Evolutionary conservation across 805 yeast species (phyloP).

Genomic region (Kodamaea restingae): DNA sequence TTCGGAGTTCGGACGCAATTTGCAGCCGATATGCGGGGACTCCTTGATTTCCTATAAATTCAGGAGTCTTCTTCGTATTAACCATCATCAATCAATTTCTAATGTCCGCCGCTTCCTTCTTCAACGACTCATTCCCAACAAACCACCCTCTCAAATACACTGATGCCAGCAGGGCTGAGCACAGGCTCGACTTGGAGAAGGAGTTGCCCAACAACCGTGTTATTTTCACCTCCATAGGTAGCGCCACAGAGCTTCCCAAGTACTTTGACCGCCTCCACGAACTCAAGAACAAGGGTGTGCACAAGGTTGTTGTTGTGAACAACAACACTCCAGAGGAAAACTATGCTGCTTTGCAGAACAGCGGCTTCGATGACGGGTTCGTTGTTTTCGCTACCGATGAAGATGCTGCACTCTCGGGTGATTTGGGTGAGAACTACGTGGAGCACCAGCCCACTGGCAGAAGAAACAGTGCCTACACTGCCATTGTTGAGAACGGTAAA

Average conservation of each 20-base stretch:
- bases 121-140: constrained; percentile 20
- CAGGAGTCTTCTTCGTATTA: neutral
- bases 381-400: constrained; percentile 16
- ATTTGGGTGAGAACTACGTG: constrained; percentile 13
- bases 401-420: constrained; percentile 10
- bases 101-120: constrained; percentile 11
- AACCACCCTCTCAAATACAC: constrained; percentile 8
- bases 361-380: constrained; percentile 12
- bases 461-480: constrained; percentile 12
- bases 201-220: constrained; percentile 15
- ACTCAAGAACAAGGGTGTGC: constrained; percentile 14
- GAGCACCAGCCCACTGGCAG: constrained; percentile 10
- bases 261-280: constrained; percentile 11
- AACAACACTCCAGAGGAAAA: constrained; percentile 13
- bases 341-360: constrained; percentile 10
- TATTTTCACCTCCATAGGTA: constrained; percentile 12
- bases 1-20: constrained; percentile 6
- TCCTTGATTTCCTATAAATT: neutral
- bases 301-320: constrained; percentile 13
- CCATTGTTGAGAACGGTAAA: constrained; percentile 17
- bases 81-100: neutral
- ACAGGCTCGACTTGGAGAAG: constrained; percentile 30
- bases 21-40: constrained; percentile 3
- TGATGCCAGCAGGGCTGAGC: constrained; percentile 10
- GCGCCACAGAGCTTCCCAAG: constrained; percentile 12